Base-by-base conservation (phyloP, 768 basidiomycete species). In the Tylopilus sp. region DNA sequence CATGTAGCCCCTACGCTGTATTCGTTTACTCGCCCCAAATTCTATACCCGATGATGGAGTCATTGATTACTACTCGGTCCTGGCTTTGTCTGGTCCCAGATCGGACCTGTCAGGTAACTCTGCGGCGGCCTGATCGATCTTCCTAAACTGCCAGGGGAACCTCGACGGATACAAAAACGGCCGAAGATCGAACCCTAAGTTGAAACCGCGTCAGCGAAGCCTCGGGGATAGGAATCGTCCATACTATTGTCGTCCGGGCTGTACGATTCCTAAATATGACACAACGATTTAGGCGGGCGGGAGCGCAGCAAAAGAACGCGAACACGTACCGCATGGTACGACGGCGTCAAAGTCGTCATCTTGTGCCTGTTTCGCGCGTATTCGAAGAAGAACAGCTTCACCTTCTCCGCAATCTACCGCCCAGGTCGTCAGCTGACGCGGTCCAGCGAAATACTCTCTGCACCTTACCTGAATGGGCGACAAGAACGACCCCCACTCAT, bases 361-460 rank as follows among this genome's bases (percentile, higher is more conserved):
- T 26, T 26, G 26, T 26, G 26, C 26, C 95, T 74, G 68, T 99
- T 99, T 47, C 95, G 78, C 0, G 97, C 97, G 60, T 99, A 85
- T 67, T 97, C 93, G 60, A 94, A 95, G 75, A 91, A 98, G 76
- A 99, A 99, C 35, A 84, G 71, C 68, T 99, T 98, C 62, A 99
- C 97, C 74, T 98, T 98, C 59, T 91, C 87, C 15, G 95, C 97
- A 51, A 98, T 93, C 94, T 59, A 6, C 1, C 1, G 1, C 18
- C 38, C 18, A 9, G 4, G 31, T 11, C 31, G 8, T 26, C 26
- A 4, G 26, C 26, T 26, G 26, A 26, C 8, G 26, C 13, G n/a
- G 26, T 26, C 26, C 26, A 8, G 5, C 5, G 26, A 26, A 26
- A 8, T 8, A 5, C n/a, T n/a, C n/a, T 33, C 21, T 15, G 26